These are phyloP conservation scores for Craspedostauros australis DNA, from an alignment of 108 stramenopile species.

Conservation along the genomic window DNA sequence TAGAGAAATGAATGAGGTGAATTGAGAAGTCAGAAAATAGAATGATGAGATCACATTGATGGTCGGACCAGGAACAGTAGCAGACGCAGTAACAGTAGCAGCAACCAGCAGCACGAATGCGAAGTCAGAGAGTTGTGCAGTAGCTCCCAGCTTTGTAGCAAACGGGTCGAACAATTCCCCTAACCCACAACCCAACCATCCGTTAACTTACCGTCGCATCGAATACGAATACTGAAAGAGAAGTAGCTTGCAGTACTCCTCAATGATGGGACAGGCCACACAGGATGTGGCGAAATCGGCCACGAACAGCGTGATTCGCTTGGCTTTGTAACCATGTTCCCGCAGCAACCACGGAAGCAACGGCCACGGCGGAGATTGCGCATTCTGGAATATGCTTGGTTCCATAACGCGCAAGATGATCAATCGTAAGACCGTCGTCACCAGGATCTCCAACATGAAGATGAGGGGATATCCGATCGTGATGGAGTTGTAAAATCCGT, in stretches of 20 bases:
- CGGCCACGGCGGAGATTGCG: slow-evolving; percentile 26
- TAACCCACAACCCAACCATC: no score
- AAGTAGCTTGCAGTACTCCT: slow-evolving; percentile 77
- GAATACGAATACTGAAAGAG: slow-evolving; percentile 55
- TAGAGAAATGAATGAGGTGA: no score
- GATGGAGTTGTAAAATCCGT: slow-evolving; percentile 65
- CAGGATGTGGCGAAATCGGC: slow-evolving; percentile 79
- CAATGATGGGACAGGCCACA: slow-evolving; percentile 75
- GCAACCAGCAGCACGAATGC: no score
- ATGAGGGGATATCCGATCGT: slow-evolving; percentile 61
- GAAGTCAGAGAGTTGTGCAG: no score
- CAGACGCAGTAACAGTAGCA: no score
- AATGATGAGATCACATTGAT: no score
- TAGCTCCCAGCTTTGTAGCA: no score
- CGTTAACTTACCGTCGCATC: slow-evolving; percentile 41
- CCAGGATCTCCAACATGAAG: slow-evolving; percentile 59
- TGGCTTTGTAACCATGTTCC: slow-evolving; percentile 68
- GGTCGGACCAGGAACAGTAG: no score
- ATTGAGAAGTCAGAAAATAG: no score
- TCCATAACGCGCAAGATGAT: slow-evolving; percentile 67
- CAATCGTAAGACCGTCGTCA: slow-evolving; percentile 67
- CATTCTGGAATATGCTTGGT: slow-evolving; percentile 50
- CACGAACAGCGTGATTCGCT: slow-evolving; percentile 79
- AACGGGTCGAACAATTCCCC: no score
- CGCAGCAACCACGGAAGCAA: slow-evolving; percentile 81